Evolutionary conservation across 148 eudicot species (phyloP).

Genomic region (Fagopyrum tataricum): DNA sequence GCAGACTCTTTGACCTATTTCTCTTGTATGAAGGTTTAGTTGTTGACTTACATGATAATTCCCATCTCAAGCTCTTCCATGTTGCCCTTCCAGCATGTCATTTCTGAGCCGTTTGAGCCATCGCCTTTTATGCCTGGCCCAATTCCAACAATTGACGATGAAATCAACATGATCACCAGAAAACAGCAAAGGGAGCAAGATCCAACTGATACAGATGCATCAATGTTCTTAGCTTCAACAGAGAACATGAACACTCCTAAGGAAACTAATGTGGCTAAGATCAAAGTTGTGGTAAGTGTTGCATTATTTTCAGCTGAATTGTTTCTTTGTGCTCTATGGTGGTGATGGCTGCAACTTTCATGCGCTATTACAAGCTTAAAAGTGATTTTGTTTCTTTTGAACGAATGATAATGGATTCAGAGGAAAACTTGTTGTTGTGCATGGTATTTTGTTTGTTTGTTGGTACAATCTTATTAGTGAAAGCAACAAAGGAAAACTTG

Average conservation of each 20-base stretch:
- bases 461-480: too few species aligned
- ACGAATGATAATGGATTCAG: not conserved
- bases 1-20: not conserved
- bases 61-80: not conserved
- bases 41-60: not conserved
- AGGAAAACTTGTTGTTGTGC: not conserved
- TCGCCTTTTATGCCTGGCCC: slow-evolving; percentile 76
- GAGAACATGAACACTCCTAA: slow-evolving; percentile 63
- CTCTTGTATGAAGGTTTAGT: not conserved
- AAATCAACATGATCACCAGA: slow-evolving; percentile 33
- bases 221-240: slow-evolving; percentile 32
- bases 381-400: not conserved
- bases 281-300: slow-evolving; percentile 88
- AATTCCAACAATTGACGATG: slow-evolving; percentile 44
- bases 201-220: slow-evolving; percentile 50
- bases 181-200: slow-evolving; percentile 41
- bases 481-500: too few species aligned
- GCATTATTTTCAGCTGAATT: not conserved
- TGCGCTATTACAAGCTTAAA: not conserved
- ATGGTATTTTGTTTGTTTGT: not conserved
- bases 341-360: not conserved
- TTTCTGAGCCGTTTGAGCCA: slow-evolving; percentile 85
- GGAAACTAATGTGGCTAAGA: slow-evolving; percentile 91
- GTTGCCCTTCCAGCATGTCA: slow-evolving; percentile 60
- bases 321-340: not conserved